Evolutionary conservation across 257 asterid genomes (phyloP), one percentile per base, ranked within the genome.

Genomic region (Fraxinus anomala): DNA sequence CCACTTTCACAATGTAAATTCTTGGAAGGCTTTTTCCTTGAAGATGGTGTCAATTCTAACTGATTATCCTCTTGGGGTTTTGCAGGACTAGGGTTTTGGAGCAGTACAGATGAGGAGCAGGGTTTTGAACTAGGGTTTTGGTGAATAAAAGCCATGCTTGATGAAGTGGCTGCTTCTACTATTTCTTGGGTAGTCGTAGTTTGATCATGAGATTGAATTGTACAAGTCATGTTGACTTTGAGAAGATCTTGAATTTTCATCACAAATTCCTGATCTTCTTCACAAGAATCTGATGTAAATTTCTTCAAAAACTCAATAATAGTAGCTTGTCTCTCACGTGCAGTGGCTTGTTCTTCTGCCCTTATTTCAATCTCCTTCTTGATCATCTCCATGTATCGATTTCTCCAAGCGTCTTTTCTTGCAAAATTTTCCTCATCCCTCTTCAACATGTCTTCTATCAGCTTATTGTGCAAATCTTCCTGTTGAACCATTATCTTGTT

Each of bases 351-450:
- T 71, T 90, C 94, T 72, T 80, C 79, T n/a, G 82, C 80, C 61
- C 92, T 83, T 14, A 31, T 77, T 51, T 90, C 90, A 39, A 79
- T 87, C 84, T 86, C 91, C 76, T 47, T 77, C 26, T 69, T 75
- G 3, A 86, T 68, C 74, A 90, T 80, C 19, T 83, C 85, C 87
- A 82, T 84, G 47, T 92, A 90, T 66, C 77, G 83, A 40, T 72
- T 85, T 83, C 76, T 88, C 96, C 96, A 86, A 33, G 90, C 88
- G 73, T 91, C 90, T 5, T 93, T 94, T 51, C 91, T 84, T 0
- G 87, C 88, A 1, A 88, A 73, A 76, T 77, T 80, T 42, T 87
- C 96, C 26, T 85, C 85, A 19, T 93, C 97, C 19, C 94, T 85
- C 80, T 31, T 89, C 65, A 87, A 42, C 13, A 93, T 84, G 5